These are phyloP conservation scores for Puccinia coronata DNA, from an alignment of 1,284 basidiomycete species.

Conservation along the genomic window DNA sequence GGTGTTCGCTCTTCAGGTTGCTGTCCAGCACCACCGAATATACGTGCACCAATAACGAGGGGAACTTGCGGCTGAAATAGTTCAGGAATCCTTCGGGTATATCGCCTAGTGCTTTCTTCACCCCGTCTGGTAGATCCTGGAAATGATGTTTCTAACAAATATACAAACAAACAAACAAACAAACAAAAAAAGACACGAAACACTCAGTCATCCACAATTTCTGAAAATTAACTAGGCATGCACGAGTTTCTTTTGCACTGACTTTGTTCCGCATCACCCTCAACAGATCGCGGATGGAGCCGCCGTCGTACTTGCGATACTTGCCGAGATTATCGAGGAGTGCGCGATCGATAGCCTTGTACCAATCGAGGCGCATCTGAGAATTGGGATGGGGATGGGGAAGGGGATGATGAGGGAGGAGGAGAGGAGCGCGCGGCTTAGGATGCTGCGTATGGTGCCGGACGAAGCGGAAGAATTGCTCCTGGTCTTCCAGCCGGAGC, in stretches of 20 bases:
- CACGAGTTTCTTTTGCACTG: slow-evolving; percentile 56
- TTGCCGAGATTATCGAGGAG: slow-evolving; percentile 94
- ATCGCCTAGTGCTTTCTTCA: slow-evolving; percentile 79
- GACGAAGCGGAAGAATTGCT: slow-evolving; percentile 50
- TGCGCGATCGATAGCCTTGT: slow-evolving; percentile 75
- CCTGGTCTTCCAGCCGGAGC: slow-evolving; percentile 69
- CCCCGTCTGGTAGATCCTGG: slow-evolving; percentile 86
- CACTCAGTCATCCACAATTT: too few relatives aligned
- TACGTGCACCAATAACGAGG: slow-evolving; percentile 86
- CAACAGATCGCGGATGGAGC: slow-evolving; percentile 84
- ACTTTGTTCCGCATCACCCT: slow-evolving; percentile 94
- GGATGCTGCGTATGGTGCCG: not conserved
- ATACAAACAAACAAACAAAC: not conserved
- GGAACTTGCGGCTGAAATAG: slow-evolving; percentile 92
- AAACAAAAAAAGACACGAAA: slow-evolving; percentile 9
- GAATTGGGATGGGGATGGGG: not conserved
- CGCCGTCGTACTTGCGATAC: slow-evolving; percentile 91
- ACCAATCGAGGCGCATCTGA: slow-evolving; percentile 79
- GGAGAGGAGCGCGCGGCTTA: too few relatives aligned
- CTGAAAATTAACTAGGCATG: too few relatives aligned
- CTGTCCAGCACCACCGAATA: slow-evolving; percentile 69
- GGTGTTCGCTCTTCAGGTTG: slow-evolving; percentile 20
- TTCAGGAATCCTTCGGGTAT: slow-evolving; percentile 88
- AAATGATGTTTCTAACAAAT: slow-evolving; percentile 86
- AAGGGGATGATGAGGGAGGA: not conserved